Percentiles rank a stretch among this genome's conserved stretches.
These are phyloP conservation scores for Verticillium zaregamsianum DNA, from an alignment of 2,329 filamentous ascomycete genomes.

Conservation along the genomic window DNA sequence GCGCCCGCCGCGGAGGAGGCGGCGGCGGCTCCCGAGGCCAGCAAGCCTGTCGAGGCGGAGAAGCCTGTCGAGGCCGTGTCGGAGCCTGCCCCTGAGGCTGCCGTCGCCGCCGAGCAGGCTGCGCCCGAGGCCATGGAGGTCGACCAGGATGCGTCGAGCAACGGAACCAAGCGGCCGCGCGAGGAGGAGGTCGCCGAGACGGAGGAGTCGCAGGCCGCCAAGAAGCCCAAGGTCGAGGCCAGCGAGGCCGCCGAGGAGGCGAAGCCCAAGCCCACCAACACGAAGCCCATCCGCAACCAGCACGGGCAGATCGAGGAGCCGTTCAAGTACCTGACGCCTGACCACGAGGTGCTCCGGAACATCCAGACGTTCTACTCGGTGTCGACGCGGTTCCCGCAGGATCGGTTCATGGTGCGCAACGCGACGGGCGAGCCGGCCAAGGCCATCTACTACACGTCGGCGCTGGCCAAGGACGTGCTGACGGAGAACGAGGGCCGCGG, in stretches of 20 bases:
- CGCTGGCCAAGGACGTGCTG: slow-evolving; percentile 79
- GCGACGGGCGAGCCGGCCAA: slow-evolving; percentile 82
- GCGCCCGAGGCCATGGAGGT: slow-evolving; percentile 9
- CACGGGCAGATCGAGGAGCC: slow-evolving; percentile 72
- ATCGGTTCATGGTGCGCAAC: slow-evolving; percentile 96
- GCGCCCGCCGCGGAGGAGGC: neutral
- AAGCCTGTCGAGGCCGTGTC: neutral
- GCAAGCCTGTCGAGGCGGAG: neutral
- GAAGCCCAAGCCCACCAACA: slow-evolving; percentile 17
- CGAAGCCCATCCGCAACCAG: slow-evolving; percentile 38
- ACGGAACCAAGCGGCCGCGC: slow-evolving; percentile 27
- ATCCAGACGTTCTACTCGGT: slow-evolving; percentile 85
- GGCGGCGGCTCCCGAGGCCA: too few species aligned
- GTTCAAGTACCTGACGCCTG: slow-evolving; percentile 80
- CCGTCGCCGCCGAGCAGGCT: slow-evolving; percentile 6
- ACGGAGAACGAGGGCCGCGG: slow-evolving; percentile 83
- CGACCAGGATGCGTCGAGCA: slow-evolving; percentile 9
- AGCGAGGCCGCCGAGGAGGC: slow-evolving; percentile 17
- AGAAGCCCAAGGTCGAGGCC: slow-evolving; percentile 37
- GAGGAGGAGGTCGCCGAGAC: slow-evolving; percentile 25
- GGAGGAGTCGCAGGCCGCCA: slow-evolving; percentile 26
- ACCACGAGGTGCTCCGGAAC: slow-evolving; percentile 70
- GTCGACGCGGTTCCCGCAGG: slow-evolving; percentile 76
- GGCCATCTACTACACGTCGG: slow-evolving; percentile 94
- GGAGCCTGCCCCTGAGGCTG: slow-evolving; percentile 5